Percentiles rank a stretch among this genome's conserved stretches.
Evolutionary conservation across 805 yeast genomes (phyloP).

Genomic region (Nakazawaea pomicola): DNA sequence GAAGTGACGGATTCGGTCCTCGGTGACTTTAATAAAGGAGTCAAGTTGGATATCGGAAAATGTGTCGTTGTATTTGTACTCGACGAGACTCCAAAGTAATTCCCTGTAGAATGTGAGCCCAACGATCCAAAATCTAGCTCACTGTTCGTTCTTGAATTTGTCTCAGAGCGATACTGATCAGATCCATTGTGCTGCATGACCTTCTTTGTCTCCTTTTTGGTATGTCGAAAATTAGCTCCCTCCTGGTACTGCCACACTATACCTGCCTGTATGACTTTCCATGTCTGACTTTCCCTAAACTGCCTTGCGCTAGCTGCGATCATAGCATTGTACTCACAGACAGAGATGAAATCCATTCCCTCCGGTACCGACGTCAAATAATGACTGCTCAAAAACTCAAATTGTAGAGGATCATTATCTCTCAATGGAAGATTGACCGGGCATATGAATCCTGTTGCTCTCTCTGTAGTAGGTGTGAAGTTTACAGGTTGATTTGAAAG

Average conservation of each 20-base stretch:
- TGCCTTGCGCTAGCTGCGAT: conserved; percentile 47
- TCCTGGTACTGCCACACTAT: conserved; percentile 28
- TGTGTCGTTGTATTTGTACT: neutral
- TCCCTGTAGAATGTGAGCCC: conserved; percentile 13
- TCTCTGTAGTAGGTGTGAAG: conserved; percentile 6
- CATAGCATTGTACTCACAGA: conserved; percentile 52
- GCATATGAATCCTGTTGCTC: conserved; percentile 28
- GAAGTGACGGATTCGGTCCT: neutral
- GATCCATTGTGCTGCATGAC: neutral
- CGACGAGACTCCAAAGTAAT: conserved; percentile 8
- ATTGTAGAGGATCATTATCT: conserved; percentile 35
- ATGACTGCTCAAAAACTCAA: conserved; percentile 44
- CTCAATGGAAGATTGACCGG: conserved; percentile 39
- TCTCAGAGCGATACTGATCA: neutral
- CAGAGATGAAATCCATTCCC: conserved; percentile 46
- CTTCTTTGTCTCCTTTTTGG: conserved; percentile 5
- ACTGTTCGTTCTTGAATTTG: conserved; percentile 9
- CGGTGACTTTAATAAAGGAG: conserved; percentile 11
- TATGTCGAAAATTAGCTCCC: conserved; percentile 10
- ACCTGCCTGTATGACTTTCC: conserved; percentile 53
- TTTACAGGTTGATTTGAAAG: conserved; percentile 14
- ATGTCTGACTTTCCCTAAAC: conserved; percentile 54
- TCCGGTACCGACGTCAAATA: conserved; percentile 43
- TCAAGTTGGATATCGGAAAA: neutral
- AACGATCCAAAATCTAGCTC: conserved; percentile 13